A percentile compares a stretch with the other conserved stretches of the same genome.
These are phyloP conservation scores for Quercus phellos DNA, from an alignment of 331 rosid species.

Conservation along the genomic window DNA sequence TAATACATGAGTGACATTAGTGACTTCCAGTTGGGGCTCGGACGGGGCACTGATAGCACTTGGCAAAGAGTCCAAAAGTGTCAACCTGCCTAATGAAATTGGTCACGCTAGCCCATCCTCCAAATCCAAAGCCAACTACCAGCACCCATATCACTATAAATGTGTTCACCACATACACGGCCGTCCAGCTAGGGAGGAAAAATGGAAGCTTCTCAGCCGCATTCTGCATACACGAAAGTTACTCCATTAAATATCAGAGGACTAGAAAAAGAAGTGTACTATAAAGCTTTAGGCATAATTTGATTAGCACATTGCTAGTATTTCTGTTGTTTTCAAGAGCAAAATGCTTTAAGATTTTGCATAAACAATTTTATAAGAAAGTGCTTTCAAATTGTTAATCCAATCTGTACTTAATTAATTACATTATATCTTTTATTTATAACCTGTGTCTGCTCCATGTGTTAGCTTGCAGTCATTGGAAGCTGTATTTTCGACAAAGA, in stretches of 20 bases:
- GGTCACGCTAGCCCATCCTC: conserved; percentile 93
- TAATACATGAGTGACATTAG: conserved; percentile 23
- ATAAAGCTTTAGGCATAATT: background rate
- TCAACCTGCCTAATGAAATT: conserved; percentile 81
- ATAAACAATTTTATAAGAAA: too few species aligned
- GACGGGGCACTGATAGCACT: conserved; percentile 74
- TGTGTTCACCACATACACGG: conserved; percentile 53
- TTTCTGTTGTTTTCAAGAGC: background rate
- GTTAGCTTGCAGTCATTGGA: background rate
- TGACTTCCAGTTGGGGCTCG: conserved; percentile 27
- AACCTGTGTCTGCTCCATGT: background rate
- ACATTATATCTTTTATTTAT: background rate
- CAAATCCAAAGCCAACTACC: conserved; percentile 84
- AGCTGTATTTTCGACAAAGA: conserved; percentile 12
- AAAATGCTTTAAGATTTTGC: background rate
- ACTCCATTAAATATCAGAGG: background rate
- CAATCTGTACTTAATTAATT: background rate
- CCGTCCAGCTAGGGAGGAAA: conserved; percentile 61
- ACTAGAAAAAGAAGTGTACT: background rate
- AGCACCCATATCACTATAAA: conserved; percentile 71
- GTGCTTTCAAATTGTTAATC: background rate
- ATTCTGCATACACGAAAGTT: conserved; percentile 29
- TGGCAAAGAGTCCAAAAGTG: conserved; percentile 78
- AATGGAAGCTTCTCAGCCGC: conserved; percentile 75
- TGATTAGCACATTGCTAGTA: background rate